Conservation (phyloP, 208 protist genomes). For the Trypanosoma caninum region DNA sequence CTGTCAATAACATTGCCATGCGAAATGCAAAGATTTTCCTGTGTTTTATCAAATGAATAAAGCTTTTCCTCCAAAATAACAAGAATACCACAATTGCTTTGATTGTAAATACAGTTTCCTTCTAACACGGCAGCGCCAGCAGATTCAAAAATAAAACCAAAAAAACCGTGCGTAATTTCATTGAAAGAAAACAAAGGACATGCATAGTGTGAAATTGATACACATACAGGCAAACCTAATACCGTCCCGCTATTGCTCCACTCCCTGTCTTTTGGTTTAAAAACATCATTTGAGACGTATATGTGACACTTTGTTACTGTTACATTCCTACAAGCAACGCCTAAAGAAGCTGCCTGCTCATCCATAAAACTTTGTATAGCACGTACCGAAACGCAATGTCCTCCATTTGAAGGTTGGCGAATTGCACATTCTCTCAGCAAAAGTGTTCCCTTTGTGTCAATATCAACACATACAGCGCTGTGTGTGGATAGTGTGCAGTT, state of each 20-base stretch:
- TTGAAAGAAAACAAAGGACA: constrained; percentile 63
- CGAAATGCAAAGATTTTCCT: constrained; percentile 50
- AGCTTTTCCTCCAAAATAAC: constrained; percentile 38
- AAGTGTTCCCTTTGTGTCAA: constrained; percentile 79
- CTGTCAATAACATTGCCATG: constrained; percentile 83
- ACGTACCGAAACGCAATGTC: constrained; percentile 52
- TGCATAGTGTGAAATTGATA: constrained; percentile 63
- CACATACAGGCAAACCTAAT: constrained; percentile 42
- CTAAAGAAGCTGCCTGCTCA: constrained; percentile 10
- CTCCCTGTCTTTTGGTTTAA: constrained; percentile 23
- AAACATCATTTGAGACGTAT: constrained; percentile 37
- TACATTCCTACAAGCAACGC: constrained; percentile 50
- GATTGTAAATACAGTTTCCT: constrained; percentile 68
- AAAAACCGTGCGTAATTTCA: constrained; percentile 62
- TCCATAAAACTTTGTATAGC: constrained; percentile 31
- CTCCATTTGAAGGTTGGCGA: constrained; percentile 45
- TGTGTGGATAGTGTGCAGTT: constrained; percentile 63
- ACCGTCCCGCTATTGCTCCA: constrained; percentile 12
- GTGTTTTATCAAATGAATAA: not conserved
- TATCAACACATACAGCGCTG: constrained; percentile 41
- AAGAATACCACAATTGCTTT: constrained; percentile 75
- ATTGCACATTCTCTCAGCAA: constrained; percentile 51
- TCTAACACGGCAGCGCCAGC: constrained; percentile 54
- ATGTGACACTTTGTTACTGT: constrained; percentile 56
- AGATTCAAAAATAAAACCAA: constrained; percentile 76